Conservation (phyloP, 805 yeast genomes). For the Pichia rugopelliculosa region DNA sequence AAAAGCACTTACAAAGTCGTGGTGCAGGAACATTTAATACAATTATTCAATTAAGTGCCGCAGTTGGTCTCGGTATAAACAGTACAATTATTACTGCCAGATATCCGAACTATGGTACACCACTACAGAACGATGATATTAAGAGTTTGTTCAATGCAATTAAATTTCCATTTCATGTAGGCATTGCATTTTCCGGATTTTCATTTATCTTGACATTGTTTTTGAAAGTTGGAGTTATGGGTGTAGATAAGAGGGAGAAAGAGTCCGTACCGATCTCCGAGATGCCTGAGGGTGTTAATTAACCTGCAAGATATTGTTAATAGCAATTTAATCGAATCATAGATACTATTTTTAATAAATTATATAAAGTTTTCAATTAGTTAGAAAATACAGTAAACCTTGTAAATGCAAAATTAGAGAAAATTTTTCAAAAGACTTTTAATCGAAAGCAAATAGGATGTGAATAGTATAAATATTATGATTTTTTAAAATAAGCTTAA, state of each 20-base stretch:
- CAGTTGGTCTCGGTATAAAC: slow-evolving; percentile 37
- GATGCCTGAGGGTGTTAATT: too few species aligned
- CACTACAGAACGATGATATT: slow-evolving; percentile 18
- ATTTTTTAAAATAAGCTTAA: neutral
- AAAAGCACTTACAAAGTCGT: slow-evolving; percentile 32
- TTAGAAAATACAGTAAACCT: too few species aligned
- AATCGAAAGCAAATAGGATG: too few species aligned
- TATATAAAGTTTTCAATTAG: too few species aligned
- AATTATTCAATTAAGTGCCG: slow-evolving; percentile 32
- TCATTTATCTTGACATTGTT: slow-evolving; percentile 28
- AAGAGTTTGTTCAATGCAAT: slow-evolving; percentile 26
- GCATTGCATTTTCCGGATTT: slow-evolving; percentile 28
- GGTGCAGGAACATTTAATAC: slow-evolving; percentile 46
- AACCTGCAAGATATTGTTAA: too few species aligned
- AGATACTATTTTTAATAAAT: too few species aligned
- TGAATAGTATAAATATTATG: too few species aligned
- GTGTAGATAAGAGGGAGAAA: slow-evolving; percentile 8
- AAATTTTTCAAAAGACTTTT: too few species aligned
- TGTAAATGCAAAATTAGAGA: too few species aligned
- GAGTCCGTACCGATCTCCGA: too few species aligned
- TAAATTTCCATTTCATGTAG: slow-evolving; percentile 34
- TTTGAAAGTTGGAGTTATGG: slow-evolving; percentile 32
- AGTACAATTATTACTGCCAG: slow-evolving; percentile 33
- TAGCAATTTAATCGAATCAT: too few species aligned
- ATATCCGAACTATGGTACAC: slow-evolving; percentile 26